phyloP scores from a whole-genome alignment of 139 green algal species.

The Mesostigma viride region DNA sequence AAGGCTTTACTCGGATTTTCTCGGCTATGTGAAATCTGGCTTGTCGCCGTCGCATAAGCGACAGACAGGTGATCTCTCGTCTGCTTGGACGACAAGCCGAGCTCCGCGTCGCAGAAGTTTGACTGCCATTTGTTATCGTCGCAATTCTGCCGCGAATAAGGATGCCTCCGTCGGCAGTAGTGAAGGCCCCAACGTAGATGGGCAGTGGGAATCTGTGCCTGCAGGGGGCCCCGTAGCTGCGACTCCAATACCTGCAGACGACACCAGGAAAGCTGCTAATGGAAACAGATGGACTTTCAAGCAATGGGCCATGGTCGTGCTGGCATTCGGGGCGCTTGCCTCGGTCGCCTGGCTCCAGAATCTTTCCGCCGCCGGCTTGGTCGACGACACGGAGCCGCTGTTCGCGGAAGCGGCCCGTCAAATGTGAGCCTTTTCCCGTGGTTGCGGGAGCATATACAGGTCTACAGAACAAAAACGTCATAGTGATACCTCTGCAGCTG shows the following conservation, averaged over 20 bases:
- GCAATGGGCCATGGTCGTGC: not conserved
- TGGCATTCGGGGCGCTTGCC: not conserved
- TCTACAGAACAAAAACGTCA: no score
- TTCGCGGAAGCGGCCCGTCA: constrained; percentile 33
- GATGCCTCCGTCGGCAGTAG: not conserved
- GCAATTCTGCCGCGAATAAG: not conserved
- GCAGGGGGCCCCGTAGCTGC: not conserved
- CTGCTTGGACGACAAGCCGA: not conserved
- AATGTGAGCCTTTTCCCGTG: constrained; percentile 23
- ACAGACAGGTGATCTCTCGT: not conserved
- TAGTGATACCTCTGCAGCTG: no score
- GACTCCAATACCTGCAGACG: not conserved
- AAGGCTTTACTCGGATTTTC: no score
- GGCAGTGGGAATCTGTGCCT: not conserved
- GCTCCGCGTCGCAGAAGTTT: not conserved
- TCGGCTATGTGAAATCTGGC: not conserved
- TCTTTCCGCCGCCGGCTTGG: constrained; percentile 15
- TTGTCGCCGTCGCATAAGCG: not conserved
- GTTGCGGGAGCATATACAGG: no score
- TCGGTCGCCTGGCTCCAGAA: constrained; percentile 9
- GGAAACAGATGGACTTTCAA: constrained; percentile 4
- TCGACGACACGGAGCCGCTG: constrained; percentile 39
- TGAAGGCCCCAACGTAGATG: not conserved
- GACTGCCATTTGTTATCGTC: not conserved
- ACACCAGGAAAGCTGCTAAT: no score